Evolutionary conservation across 2,329 filamentous ascomycete species (phyloP), one percentile per base, ranked within the genome.

Genomic region (Ilyonectria destructans): DNA sequence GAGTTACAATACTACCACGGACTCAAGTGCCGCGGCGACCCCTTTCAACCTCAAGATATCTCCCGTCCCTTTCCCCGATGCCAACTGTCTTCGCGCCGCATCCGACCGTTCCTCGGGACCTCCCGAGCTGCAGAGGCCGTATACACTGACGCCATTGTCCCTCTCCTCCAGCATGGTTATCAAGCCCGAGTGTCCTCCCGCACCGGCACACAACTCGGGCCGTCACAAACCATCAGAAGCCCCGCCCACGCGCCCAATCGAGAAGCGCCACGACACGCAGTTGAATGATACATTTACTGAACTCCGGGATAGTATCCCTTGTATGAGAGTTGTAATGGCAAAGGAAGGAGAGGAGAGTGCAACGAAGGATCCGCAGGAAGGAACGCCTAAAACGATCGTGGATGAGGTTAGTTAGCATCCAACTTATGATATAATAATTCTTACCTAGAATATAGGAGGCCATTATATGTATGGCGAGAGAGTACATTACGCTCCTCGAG

Each of bases 81-180:
- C 35, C 35, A 37, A 40, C 54, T 57, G 37, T 40, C 54, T 57
- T 57, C 31, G 19, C 19, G 54, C 54, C 54, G 35, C 35, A 57
- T 57, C 33, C 54, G 54, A 57, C 33, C 54, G 19, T 57, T 57
- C 33, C 31, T 26, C 54, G 54, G 54, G 31, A 57, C 54, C 54
- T 26, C 19, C 37, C 35, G n/a, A 57, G 54, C 54, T 57, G 43
- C 33, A 40, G 54, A 57, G 33, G 43, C 54, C 54, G 54, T 19
- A 40, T 57, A 40, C 8, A 40, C 54, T 40, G 33, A 43, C 54
- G 54, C 54, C 19, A 40, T 40, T 43, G 54, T 23, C 33, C 7
- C 54, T 40, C 33, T 13, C 12, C 12, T 15, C 10, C 12, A 23
- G 2, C 21, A 23, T 23, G 21, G 21, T 23, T 2, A 23, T 23